These are phyloP conservation scores for Cryptococcus deneoformans DNA, from an alignment of 1,284 basidiomycete genomes.

Conservation along the genomic window DNA sequence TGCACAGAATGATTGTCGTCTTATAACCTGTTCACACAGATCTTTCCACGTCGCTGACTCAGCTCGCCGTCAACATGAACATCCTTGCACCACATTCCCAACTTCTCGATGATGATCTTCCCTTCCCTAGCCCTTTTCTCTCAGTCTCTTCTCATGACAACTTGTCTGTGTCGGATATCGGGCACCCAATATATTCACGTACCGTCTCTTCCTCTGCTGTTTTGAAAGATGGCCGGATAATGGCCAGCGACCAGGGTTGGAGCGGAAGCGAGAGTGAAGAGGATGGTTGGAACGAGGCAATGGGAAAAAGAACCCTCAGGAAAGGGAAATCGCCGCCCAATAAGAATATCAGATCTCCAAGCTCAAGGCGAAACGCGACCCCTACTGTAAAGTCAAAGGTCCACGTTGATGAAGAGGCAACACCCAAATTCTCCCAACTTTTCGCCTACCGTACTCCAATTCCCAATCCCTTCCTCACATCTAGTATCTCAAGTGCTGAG, in stretches of 20 bases:
- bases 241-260: constrained; percentile 25
- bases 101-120: constrained; percentile 8
- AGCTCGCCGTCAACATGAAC: constrained; percentile 27
- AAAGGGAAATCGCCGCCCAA: no score
- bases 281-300: constrained; percentile 32
- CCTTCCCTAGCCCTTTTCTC: background rate
- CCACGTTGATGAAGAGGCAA: background rate
- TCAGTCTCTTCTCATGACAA: background rate
- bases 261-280: constrained; percentile 40
- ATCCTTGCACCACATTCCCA: constrained; percentile 30
- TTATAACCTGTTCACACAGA: constrained; percentile 13
- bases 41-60: constrained; percentile 22
- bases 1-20: background rate
- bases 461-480: background rate
- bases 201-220: background rate
- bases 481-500: no score
- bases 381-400: background rate
- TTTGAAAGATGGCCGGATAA: constrained; percentile 11
- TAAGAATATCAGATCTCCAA: background rate
- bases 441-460: background rate
- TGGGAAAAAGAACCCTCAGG: background rate
- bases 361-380: background rate
- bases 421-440: background rate
- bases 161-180: background rate
- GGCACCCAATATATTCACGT: background rate